phyloP scores from a whole-genome alignment of 306 rosid species.

The Mimosa pudica region DNA sequence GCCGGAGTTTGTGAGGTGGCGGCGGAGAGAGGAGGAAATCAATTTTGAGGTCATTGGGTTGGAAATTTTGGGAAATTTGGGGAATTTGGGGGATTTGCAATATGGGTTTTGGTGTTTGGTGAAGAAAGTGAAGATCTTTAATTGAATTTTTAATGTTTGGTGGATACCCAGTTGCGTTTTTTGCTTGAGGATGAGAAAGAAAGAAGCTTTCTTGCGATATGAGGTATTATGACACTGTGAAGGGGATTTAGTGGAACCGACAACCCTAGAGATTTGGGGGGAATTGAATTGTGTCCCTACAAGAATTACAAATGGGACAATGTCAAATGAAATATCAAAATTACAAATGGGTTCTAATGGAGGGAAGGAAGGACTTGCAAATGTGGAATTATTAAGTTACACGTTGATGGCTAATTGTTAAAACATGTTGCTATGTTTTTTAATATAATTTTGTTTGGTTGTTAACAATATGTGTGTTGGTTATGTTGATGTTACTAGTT shows the following conservation, averaged over 20 bases:
- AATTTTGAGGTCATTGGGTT: constrained; percentile 53
- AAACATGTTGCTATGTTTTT: no score
- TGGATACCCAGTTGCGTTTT: no score
- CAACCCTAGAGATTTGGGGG: constrained; percentile 6
- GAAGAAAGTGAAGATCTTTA: background rate
- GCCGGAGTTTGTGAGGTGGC: constrained; percentile 27
- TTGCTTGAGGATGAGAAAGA: background rate
- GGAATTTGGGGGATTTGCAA: constrained; percentile 1
- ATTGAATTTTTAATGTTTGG: background rate
- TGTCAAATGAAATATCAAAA: no score
- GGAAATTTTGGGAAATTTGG: background rate
- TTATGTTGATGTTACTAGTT: no score
- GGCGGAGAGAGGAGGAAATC: constrained; percentile 50
- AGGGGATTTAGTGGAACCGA: constrained; percentile 24
- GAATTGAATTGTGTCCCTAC: no score
- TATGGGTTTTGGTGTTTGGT: background rate
- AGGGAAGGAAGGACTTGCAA: no score
- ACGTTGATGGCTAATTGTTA: no score
- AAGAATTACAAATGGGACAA: no score
- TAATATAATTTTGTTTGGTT: no score
- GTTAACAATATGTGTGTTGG: no score
- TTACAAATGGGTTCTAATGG: no score
- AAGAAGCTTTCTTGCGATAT: background rate
- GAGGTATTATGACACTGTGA: background rate
- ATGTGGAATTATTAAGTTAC: no score